Evolutionary conservation across 2,329 filamentous ascomycete genomes (phyloP).

Genomic region (Colletotrichum gloeosporioides): DNA sequence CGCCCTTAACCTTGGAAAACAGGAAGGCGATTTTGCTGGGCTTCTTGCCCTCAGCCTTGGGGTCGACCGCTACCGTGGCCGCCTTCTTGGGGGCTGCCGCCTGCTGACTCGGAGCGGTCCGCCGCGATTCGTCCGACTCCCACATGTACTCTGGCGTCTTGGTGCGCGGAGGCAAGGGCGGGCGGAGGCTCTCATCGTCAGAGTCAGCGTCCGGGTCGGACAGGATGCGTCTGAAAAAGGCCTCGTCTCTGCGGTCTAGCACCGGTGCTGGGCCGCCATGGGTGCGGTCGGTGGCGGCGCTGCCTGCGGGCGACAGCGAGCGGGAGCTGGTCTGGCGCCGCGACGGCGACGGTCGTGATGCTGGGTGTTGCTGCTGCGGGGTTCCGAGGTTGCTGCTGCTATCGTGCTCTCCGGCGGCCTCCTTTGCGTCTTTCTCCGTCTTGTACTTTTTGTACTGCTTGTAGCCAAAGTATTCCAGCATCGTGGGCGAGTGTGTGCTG

Average conservation of each 20-base stretch:
- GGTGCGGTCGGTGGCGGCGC: slow-evolving; percentile 30
- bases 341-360: slow-evolving; percentile 11
- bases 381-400: slow-evolving; percentile 9
- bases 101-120: not conserved
- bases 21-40: slow-evolving; percentile 36
- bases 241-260: slow-evolving; percentile 61
- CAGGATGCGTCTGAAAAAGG: slow-evolving; percentile 62
- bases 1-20: slow-evolving; percentile 35
- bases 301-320: slow-evolving; percentile 20
- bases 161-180: slow-evolving; percentile 60
- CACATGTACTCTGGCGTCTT: slow-evolving; percentile 57
- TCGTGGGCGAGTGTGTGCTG: slow-evolving; percentile 34
- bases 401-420: slow-evolving; percentile 22
- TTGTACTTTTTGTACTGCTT: slow-evolving; percentile 68
- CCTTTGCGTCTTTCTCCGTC: slow-evolving; percentile 49
- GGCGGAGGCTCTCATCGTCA: slow-evolving; percentile 46
- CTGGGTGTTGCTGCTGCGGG: not conserved
- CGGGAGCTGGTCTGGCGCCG: slow-evolving; percentile 24
- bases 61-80: slow-evolving; percentile 32
- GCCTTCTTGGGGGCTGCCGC: slow-evolving; percentile 21
- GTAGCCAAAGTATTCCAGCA: slow-evolving; percentile 69
- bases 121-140: slow-evolving; percentile 35
- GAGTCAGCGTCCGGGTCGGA: slow-evolving; percentile 32
- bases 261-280: slow-evolving; percentile 43
- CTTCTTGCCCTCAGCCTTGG: slow-evolving; percentile 35